Evolutionary conservation across 768 basidiomycete genomes (phyloP).

Genomic region (Hydnomerulius pinastri): DNA sequence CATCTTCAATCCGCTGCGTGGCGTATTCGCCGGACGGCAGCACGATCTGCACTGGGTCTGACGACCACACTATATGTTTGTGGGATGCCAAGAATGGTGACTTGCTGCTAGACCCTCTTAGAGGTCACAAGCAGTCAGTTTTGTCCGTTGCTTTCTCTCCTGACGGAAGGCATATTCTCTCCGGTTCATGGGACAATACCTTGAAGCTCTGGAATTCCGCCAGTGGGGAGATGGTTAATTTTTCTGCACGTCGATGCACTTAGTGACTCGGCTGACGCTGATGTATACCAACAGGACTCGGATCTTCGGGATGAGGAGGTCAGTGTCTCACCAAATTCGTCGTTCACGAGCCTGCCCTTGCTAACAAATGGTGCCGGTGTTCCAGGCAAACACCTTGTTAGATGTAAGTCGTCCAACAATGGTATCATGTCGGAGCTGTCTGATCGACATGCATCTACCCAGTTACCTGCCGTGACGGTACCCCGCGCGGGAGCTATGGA

Average conservation of each 20-base stretch:
- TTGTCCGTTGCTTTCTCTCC: not conserved
- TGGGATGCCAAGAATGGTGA: not conserved
- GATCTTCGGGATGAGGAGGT: too few relatives aligned
- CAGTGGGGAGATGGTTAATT: not conserved
- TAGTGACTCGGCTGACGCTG: too few relatives aligned
- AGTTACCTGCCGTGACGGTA: not conserved
- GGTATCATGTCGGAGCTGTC: not conserved
- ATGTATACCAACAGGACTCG: too few relatives aligned
- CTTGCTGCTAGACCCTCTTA: not conserved
- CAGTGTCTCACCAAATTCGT: too few relatives aligned
- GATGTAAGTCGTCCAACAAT: not conserved
- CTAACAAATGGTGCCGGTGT: not conserved
- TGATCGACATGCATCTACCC: not conserved
- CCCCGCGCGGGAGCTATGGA: too few relatives aligned
- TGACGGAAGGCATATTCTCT: not conserved
- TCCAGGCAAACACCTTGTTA: not conserved
- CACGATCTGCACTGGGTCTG: not conserved
- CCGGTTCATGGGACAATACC: not conserved
- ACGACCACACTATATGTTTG: not conserved
- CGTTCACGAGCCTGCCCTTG: too few relatives aligned
- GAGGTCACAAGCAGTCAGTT: not conserved
- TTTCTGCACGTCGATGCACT: conserved; percentile 31
- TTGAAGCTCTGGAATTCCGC: not conserved
- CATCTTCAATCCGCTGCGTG: too few relatives aligned
- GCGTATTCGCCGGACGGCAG: not conserved